Conservation (phyloP, 805 yeast genomes). For the Candida takata region DNA sequence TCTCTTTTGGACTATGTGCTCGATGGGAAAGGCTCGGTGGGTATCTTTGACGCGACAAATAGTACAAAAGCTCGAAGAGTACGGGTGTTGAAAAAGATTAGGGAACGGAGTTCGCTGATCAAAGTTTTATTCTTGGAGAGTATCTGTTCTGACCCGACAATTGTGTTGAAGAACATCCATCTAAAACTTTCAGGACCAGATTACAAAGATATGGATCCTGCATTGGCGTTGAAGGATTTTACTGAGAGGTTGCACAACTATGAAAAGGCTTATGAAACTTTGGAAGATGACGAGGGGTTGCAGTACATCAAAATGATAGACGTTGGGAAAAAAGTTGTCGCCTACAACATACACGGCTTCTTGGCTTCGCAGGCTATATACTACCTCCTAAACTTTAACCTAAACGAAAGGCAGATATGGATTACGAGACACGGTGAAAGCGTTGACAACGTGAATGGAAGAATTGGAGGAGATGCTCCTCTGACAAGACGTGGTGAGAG, state of each 20-base stretch:
- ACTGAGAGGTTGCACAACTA: slow-evolving; percentile 74
- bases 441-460: slow-evolving; percentile 74
- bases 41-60: slow-evolving; percentile 83
- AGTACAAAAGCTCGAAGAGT: slow-evolving; percentile 61
- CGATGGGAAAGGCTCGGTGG: slow-evolving; percentile 82
- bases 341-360: slow-evolving; percentile 83
- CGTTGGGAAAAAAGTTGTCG: slow-evolving; percentile 90
- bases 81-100: slow-evolving; percentile 50
- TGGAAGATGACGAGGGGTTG: slow-evolving; percentile 66
- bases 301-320: slow-evolving; percentile 94
- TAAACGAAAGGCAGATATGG: slow-evolving; percentile 88
- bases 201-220: slow-evolving; percentile 78
- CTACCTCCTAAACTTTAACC: slow-evolving; percentile 81
- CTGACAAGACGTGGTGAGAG: slow-evolving; percentile 72
- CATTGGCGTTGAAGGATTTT: slow-evolving; percentile 73
- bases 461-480: slow-evolving; percentile 86
- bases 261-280: slow-evolving; percentile 84
- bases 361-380: slow-evolving; percentile 90
- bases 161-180: slow-evolving; percentile 77
- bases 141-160: slow-evolving; percentile 70
- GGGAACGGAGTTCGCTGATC: slow-evolving; percentile 50
- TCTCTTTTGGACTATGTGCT: slow-evolving; percentile 74
- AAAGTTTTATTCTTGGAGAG: slow-evolving; percentile 84
- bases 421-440: slow-evolving; percentile 94
- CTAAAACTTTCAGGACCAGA: slow-evolving; percentile 92